phyloP scores from a whole-genome alignment of 2,329 filamentous ascomycete species.

The Colletotrichum graminicola region DNA sequence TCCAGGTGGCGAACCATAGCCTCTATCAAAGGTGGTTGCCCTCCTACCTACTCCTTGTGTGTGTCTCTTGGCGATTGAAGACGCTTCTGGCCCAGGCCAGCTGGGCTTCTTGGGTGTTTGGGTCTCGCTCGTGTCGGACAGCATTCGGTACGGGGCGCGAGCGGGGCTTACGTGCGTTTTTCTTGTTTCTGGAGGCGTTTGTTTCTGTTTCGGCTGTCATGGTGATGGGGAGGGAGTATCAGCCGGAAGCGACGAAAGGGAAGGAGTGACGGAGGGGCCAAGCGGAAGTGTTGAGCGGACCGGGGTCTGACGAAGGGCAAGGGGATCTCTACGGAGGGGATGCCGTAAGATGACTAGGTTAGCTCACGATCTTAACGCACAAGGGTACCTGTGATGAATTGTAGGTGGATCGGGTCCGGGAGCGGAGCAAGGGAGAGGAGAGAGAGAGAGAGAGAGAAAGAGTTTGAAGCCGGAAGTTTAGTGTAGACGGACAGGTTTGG shows the following conservation, averaged over 20 bases:
- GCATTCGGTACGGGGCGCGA: conserved; percentile 15
- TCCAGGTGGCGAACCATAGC: conserved; percentile 1
- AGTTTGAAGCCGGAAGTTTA: conserved; percentile 2
- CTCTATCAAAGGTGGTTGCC: not conserved
- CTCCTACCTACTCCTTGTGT: not conserved
- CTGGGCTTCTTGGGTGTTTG: too few relatives aligned
- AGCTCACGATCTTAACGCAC: not conserved
- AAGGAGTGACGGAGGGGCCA: not conserved
- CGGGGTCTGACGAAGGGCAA: not conserved
- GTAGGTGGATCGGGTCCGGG: not conserved
- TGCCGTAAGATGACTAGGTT: not conserved
- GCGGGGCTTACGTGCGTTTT: conserved; percentile 14
- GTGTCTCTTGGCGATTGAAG: conserved; percentile 1
- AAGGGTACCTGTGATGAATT: not conserved
- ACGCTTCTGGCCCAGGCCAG: conserved; percentile 4
- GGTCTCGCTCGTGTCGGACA: conserved; percentile 18
- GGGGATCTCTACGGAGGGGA: not conserved
- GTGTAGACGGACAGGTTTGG: conserved; percentile 1
- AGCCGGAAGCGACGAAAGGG: not conserved
- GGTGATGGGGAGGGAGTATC: not conserved
- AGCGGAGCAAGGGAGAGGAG: conserved; percentile 8
- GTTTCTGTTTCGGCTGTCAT: conserved; percentile 28
- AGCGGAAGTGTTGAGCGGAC: conserved; percentile 10
- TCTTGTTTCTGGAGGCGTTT: conserved; percentile 17
- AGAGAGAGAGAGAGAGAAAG: not conserved